Conservation (phyloP, 73 alveolate species). For the Paramecium sonneborni region DNA sequence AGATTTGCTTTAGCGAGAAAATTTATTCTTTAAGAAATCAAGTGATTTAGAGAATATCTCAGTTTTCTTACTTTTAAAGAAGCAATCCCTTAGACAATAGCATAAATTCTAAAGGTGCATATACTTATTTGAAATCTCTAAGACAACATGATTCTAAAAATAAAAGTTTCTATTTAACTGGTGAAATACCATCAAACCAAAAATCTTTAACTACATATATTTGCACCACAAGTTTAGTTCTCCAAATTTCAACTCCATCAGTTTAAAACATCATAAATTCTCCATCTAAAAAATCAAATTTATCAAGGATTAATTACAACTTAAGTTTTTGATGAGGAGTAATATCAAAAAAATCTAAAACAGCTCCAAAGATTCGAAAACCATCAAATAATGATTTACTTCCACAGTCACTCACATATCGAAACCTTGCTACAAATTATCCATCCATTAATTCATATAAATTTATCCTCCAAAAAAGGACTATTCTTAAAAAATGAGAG, state of each 20-base stretch:
- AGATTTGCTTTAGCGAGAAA: neutral
- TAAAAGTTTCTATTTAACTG: neutral
- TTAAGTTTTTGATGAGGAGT: conserved; percentile 35
- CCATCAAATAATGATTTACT: conserved; percentile 27
- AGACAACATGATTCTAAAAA: conserved; percentile 35
- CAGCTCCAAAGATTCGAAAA: conserved; percentile 2
- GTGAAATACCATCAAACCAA: neutral
- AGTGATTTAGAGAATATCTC: conserved; percentile 24
- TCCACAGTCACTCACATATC: neutral
- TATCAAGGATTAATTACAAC: neutral
- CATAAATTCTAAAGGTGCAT: conserved; percentile 33
- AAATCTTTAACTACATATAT: neutral
- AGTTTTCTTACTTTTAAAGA: neutral
- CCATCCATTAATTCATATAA: neutral
- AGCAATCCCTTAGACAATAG: conserved; percentile 11
- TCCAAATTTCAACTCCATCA: conserved; percentile 39
- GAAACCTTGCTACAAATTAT: neutral
- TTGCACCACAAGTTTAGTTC: conserved; percentile 18
- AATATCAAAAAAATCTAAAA: neutral
- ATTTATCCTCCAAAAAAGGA: conserved; percentile 44
- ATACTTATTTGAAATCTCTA: conserved; percentile 32
- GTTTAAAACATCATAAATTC: neutral
- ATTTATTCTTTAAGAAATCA: neutral
- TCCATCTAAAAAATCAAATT: conserved; percentile 47
- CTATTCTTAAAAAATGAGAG: neutral